Percentiles rank a stretch among this genome's conserved stretches.
Evolutionary conservation across 805 yeast genomes (phyloP).

Genomic region (Tetrapisispora fleetii): DNA sequence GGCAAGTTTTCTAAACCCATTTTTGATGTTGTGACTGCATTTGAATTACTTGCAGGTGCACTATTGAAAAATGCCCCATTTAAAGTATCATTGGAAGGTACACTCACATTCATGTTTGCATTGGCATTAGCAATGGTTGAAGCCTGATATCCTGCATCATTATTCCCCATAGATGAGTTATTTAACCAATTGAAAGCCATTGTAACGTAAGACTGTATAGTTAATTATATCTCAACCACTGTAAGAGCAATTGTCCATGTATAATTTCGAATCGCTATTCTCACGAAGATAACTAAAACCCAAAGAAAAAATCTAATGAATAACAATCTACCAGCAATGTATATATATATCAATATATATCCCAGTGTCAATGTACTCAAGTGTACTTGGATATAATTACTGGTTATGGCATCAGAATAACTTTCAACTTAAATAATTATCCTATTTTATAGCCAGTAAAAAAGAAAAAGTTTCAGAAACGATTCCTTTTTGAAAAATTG

Average conservation of each 20-base stretch:
- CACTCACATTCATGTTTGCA: background rate
- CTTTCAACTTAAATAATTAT: background rate
- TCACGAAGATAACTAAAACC: background rate
- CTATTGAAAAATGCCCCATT: slow-evolving; percentile 1
- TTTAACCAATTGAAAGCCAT: slow-evolving; percentile 48
- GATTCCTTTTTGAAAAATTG: background rate
- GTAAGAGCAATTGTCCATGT: background rate
- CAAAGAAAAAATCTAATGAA: too few species aligned
- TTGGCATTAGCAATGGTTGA: slow-evolving; percentile 6
- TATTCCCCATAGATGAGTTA: slow-evolving; percentile 30
- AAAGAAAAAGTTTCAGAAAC: background rate
- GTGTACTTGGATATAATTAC: background rate
- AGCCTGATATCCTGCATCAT: slow-evolving; percentile 8
- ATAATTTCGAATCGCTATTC: too few species aligned
- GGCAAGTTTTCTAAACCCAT: background rate
- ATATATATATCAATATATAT: too few species aligned
- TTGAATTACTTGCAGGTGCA: background rate
- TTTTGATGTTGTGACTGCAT: background rate
- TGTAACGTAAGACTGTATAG: background rate
- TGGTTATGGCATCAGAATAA: background rate
- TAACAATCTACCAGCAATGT: background rate
- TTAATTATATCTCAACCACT: background rate
- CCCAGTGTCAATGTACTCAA: too few species aligned
- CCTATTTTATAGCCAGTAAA: background rate
- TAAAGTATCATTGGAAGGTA: slow-evolving; percentile 3